Percentiles rank a stretch among this genome's conserved stretches.
Conservation (phyloP, 495 filamentous ascomycete genomes). For the Xylaria flabelliformis region DNA sequence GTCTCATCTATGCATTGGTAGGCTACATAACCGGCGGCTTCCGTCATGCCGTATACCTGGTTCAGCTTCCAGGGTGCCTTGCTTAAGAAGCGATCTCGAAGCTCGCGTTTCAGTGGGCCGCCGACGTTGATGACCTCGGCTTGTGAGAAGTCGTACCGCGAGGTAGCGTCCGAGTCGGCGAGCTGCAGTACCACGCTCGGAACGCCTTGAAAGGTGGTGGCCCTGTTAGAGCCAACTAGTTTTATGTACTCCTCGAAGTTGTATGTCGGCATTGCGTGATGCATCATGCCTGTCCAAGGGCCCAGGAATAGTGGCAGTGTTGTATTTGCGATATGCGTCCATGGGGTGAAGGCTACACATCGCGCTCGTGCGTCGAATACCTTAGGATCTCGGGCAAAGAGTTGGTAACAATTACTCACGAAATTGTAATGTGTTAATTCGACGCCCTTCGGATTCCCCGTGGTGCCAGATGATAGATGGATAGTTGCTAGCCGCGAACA, state of each 20-base stretch:
- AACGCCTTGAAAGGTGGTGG: conserved; percentile 37
- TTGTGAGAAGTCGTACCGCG: conserved; percentile 33
- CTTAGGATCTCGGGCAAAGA: conserved; percentile 40
- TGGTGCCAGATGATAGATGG: conserved; percentile 62
- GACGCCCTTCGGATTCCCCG: conserved; percentile 78
- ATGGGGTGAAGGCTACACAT: conserved; percentile 47
- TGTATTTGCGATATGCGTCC: conserved; percentile 47
- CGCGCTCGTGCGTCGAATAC: conserved; percentile 37
- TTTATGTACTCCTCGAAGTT: conserved; percentile 33
- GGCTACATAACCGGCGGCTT: conserved; percentile 40
- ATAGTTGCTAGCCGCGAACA: conserved; percentile 33
- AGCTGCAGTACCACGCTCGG: conserved; percentile 37
- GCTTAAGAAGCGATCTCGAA: conserved; percentile 26
- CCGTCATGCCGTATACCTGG: conserved; percentile 42
- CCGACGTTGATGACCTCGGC: conserved; percentile 37
- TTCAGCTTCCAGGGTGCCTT: conserved; percentile 35
- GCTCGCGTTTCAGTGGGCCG: conserved; percentile 30
- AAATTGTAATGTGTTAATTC: conserved; percentile 77
- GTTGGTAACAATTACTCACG: conserved; percentile 60
- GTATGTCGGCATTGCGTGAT: conserved; percentile 41
- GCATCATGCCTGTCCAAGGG: conserved; percentile 38
- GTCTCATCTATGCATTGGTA: conserved; percentile 32
- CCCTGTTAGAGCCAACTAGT: conserved; percentile 32
- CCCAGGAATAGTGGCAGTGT: conserved; percentile 45
- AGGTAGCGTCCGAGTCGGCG: conserved; percentile 32